phyloP scores from a whole-genome alignment of 306 rosid genomes.

The Carpinus viminea region DNA sequence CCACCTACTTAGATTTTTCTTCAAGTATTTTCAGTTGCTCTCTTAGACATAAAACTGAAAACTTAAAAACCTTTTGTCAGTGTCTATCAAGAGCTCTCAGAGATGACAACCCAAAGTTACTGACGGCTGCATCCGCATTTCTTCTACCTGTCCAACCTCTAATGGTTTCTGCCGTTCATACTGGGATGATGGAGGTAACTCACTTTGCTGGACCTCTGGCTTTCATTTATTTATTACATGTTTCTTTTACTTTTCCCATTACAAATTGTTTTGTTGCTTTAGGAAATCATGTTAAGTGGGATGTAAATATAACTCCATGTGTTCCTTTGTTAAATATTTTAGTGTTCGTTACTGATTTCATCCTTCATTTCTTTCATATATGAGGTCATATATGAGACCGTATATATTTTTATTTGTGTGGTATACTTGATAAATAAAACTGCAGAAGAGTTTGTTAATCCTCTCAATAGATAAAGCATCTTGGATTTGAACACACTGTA shows the following conservation, averaged over 20 bases:
- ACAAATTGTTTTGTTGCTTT: slow-evolving; percentile 17
- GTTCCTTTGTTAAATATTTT: not conserved
- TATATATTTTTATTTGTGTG: not conserved
- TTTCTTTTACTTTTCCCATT: not conserved
- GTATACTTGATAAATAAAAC: not conserved
- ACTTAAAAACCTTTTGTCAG: slow-evolving; percentile 43
- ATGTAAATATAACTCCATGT: slow-evolving; percentile 7
- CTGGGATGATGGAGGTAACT: slow-evolving; percentile 96
- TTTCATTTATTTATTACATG: not conserved
- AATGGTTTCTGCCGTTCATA: slow-evolving; percentile 90
- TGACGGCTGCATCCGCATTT: slow-evolving; percentile 91
- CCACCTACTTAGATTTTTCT: slow-evolving; percentile 14
- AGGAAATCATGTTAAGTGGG: not conserved
- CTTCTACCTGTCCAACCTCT: slow-evolving; percentile 80
- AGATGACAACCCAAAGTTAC: slow-evolving; percentile 72
- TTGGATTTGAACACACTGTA: not conserved
- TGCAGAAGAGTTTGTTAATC: not conserved
- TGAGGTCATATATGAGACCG: not conserved
- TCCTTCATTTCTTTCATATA: not conserved
- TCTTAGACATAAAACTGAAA: slow-evolving; percentile 16
- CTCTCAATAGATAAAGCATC: not conserved
- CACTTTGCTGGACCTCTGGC: not conserved
- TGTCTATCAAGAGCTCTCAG: slow-evolving; percentile 84
- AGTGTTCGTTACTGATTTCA: not conserved
- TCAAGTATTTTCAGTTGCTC: slow-evolving; percentile 18